Evolutionary conservation across 2,329 filamentous ascomycete species (phyloP).

Genomic region (Sporothrix euskadiensis): DNA sequence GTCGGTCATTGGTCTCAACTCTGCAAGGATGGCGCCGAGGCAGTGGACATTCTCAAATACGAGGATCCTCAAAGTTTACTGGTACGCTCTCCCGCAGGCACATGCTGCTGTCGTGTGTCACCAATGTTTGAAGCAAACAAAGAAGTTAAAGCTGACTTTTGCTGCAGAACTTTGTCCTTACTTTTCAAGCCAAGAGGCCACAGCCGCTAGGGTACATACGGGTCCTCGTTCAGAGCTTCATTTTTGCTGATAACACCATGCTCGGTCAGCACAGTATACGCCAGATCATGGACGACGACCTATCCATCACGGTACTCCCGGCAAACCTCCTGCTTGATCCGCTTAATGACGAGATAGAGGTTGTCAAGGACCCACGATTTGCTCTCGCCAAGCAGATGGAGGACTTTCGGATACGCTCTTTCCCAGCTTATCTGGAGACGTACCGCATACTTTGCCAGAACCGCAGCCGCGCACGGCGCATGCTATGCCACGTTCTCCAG

Average conservation of each 20-base stretch:
- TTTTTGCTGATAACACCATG: slow-evolving; percentile 72
- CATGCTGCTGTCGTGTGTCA: background rate
- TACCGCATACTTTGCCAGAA: slow-evolving; percentile 87
- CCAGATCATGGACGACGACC: slow-evolving; percentile 76
- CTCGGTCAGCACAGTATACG: slow-evolving; percentile 68
- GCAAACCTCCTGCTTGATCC: slow-evolving; percentile 69
- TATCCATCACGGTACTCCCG: slow-evolving; percentile 75
- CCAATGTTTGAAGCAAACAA: background rate
- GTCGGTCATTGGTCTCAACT: slow-evolving; percentile 68
- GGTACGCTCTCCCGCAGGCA: slow-evolving; percentile 47
- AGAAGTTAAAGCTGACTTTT: background rate
- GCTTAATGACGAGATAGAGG: slow-evolving; percentile 73
- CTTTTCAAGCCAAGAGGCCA: slow-evolving; percentile 75
- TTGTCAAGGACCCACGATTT: slow-evolving; percentile 71
- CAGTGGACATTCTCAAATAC: slow-evolving; percentile 67
- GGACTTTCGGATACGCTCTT: slow-evolving; percentile 59
- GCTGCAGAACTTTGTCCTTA: slow-evolving; percentile 68
- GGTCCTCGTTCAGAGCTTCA: slow-evolving; percentile 72
- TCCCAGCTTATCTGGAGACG: slow-evolving; percentile 76
- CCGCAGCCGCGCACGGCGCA: slow-evolving; percentile 81
- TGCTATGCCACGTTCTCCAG: slow-evolving; percentile 77
- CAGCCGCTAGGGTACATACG: slow-evolving; percentile 83
- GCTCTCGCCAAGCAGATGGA: slow-evolving; percentile 75
- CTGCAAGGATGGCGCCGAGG: slow-evolving; percentile 69
- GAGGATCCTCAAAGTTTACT: slow-evolving; percentile 67